These are phyloP conservation scores for Thelonectria blattea DNA, from an alignment of 2,329 filamentous ascomycete genomes.

Conservation along the genomic window DNA sequence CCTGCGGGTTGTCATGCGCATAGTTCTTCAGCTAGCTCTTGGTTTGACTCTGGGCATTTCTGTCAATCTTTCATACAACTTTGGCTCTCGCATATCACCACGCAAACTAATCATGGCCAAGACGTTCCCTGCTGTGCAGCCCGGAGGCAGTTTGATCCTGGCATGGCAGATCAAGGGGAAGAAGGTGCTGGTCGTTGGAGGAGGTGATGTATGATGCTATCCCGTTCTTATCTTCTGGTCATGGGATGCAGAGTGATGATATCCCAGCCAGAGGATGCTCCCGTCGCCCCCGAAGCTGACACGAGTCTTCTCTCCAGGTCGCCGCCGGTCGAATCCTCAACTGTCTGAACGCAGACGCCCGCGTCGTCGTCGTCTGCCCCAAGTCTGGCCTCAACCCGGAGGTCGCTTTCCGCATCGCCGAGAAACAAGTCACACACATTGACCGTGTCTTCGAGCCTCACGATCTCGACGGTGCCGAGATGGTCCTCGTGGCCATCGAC, in stretches of 20 bases:
- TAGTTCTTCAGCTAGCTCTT: slow-evolving; percentile 7
- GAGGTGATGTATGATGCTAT: slow-evolving; percentile 76
- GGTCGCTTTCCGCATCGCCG: slow-evolving; percentile 79
- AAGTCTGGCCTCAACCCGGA: slow-evolving; percentile 82
- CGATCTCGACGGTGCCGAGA: slow-evolving; percentile 82
- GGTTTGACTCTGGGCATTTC: slow-evolving; percentile 21
- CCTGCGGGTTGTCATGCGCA: slow-evolving; percentile 8
- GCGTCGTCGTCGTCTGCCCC: slow-evolving; percentile 85
- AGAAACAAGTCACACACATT: slow-evolving; percentile 78
- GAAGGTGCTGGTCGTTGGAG: slow-evolving; percentile 88
- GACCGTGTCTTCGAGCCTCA: slow-evolving; percentile 83
- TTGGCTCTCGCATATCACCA: slow-evolving; percentile 12
- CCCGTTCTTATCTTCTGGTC: slow-evolving; percentile 28
- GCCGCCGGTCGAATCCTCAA: slow-evolving; percentile 93
- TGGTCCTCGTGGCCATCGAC: slow-evolving; percentile 94
- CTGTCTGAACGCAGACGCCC: slow-evolving; percentile 92
- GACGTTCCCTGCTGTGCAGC: slow-evolving; percentile 80
- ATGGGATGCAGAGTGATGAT: slow-evolving; percentile 3
- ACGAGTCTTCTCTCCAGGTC: slow-evolving; percentile 67
- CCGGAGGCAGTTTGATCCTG: slow-evolving; percentile 89
- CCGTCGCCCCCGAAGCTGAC: background rate
- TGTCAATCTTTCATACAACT: slow-evolving; percentile 19
- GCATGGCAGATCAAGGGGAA: slow-evolving; percentile 96
- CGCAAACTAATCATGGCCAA: slow-evolving; percentile 40
- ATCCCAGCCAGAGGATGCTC: background rate